phyloP scores from a whole-genome alignment of 768 basidiomycete species.

The Kwoniella pini region DNA sequence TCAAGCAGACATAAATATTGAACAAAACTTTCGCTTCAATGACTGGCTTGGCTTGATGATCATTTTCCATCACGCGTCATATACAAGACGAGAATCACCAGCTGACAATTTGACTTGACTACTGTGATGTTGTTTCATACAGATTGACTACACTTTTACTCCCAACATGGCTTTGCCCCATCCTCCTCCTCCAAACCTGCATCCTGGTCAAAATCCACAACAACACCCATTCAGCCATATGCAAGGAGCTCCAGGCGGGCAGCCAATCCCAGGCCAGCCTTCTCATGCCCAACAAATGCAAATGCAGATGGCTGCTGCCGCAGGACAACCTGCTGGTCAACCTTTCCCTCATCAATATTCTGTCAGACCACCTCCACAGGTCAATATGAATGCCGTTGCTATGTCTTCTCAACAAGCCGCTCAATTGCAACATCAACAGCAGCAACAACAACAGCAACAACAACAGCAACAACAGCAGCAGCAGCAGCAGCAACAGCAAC shows the following conservation, averaged over 20 bases:
- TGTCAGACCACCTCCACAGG: slow-evolving; percentile 20
- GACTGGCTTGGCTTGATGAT: too few relatives aligned
- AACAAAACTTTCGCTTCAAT: too few relatives aligned
- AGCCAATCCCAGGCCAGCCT: slow-evolving; percentile 19
- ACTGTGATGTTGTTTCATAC: too few relatives aligned
- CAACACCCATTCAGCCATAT: slow-evolving; percentile 22
- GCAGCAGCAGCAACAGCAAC: slow-evolving; percentile 12
- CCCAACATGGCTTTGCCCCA: slow-evolving; percentile 32
- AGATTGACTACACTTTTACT: slow-evolving; percentile 6
- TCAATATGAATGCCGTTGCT: slow-evolving; percentile 22
- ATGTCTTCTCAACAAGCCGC: slow-evolving; percentile 27
- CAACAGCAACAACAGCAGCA: slow-evolving; percentile 19
- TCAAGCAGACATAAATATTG: too few relatives aligned
- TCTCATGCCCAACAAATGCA: slow-evolving; percentile 27
- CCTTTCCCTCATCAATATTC: slow-evolving; percentile 28
- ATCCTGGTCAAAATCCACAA: slow-evolving; percentile 17
- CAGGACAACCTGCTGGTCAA: slow-evolving; percentile 8
- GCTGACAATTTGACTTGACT: neutral
- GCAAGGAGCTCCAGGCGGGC: slow-evolving; percentile 24
- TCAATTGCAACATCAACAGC: slow-evolving; percentile 24
- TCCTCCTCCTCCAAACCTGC: slow-evolving; percentile 25
- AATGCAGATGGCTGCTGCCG: slow-evolving; percentile 26
- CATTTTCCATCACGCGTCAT: slow-evolving; percentile 3
- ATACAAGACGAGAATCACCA: neutral
- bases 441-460: slow-evolving; percentile 26